A percentile compares a stretch with the other conserved stretches of the same genome.
Conservation (phyloP, 177 flowering plant genomes). For the Vitis hybrid region DNA sequence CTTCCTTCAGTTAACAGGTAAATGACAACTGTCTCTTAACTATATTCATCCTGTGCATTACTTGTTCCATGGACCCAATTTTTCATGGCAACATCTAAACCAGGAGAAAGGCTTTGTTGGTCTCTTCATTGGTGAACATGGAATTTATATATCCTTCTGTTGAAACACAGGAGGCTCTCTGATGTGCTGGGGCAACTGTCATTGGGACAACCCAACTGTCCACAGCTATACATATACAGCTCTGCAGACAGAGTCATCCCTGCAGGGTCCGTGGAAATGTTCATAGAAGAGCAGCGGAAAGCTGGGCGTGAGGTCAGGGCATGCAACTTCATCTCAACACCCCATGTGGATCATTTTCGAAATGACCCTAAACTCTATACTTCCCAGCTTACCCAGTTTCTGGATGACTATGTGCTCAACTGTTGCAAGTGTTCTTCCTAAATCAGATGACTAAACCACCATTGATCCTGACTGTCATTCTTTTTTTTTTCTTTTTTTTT, state of each 20-base stretch:
- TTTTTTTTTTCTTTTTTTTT: not conserved
- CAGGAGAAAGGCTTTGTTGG: no score
- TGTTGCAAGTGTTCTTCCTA: slow-evolving; percentile 42
- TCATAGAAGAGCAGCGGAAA: slow-evolving; percentile 72
- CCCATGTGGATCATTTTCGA: slow-evolving; percentile 96
- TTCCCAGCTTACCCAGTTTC: slow-evolving; percentile 71
- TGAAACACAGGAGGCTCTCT: slow-evolving; percentile 73
- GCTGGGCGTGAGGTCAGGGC: slow-evolving; percentile 85
- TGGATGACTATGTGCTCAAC: slow-evolving; percentile 74
- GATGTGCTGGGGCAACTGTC: slow-evolving; percentile 68
- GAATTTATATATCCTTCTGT: not conserved
- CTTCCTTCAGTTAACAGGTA: slow-evolving; percentile 87
- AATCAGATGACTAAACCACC: not conserved
- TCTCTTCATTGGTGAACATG: not conserved
- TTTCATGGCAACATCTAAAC: no score
- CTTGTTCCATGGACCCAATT: no score
- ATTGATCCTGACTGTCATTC: slow-evolving; percentile 4
- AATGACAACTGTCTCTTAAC: not conserved
- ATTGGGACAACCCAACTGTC: slow-evolving; percentile 73
- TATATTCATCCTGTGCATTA: no score
- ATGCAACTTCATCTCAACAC: slow-evolving; percentile 82
- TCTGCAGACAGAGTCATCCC: slow-evolving; percentile 94
- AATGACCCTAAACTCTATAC: slow-evolving; percentile 75
- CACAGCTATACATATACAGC: slow-evolving; percentile 90
- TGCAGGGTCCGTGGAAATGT: slow-evolving; percentile 73